Percentiles rank a stretch among this genome's conserved stretches.
phyloP scores from a whole-genome alignment of 176 grass and related monocot species.

The Panicum miliaceum region DNA sequence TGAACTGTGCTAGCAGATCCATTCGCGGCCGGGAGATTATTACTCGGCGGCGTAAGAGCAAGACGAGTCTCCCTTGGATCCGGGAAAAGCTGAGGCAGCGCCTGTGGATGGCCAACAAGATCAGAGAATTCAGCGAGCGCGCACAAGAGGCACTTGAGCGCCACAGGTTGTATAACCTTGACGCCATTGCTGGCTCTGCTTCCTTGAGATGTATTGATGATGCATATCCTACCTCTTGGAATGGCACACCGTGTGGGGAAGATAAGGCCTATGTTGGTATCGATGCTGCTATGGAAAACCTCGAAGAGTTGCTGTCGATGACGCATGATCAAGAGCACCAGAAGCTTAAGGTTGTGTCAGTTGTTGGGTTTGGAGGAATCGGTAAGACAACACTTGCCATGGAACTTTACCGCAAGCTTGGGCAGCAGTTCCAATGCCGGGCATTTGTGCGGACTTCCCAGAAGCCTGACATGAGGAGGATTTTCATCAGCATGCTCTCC shows the following conservation, averaged over 20 bases:
- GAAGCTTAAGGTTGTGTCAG: constrained; percentile 23
- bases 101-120: constrained; percentile 46
- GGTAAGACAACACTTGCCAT: constrained; percentile 28
- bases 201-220: background rate
- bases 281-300: background rate
- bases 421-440: constrained; percentile 7
- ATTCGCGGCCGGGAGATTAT: background rate
- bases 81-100: constrained; percentile 19
- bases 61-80: background rate
- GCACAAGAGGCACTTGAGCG: constrained; percentile 31
- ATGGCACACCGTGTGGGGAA: background rate
- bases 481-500: constrained; percentile 41
- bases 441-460: constrained; percentile 19
- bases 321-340: background rate
- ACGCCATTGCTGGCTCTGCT: background rate
- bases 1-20: no score
- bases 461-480: constrained; percentile 33
- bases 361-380: constrained; percentile 25
- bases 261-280: constrained; percentile 9
- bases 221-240: background rate
- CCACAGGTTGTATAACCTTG: background rate
- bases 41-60: background rate
- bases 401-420: constrained; percentile 16
- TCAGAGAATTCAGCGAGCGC: constrained; percentile 36
- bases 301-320: constrained; percentile 15